Evolutionary conservation across 2,329 filamentous ascomycete species (phyloP), one percentile per base, ranked within the genome.

Genomic region (Lecanicillium sp.): DNA sequence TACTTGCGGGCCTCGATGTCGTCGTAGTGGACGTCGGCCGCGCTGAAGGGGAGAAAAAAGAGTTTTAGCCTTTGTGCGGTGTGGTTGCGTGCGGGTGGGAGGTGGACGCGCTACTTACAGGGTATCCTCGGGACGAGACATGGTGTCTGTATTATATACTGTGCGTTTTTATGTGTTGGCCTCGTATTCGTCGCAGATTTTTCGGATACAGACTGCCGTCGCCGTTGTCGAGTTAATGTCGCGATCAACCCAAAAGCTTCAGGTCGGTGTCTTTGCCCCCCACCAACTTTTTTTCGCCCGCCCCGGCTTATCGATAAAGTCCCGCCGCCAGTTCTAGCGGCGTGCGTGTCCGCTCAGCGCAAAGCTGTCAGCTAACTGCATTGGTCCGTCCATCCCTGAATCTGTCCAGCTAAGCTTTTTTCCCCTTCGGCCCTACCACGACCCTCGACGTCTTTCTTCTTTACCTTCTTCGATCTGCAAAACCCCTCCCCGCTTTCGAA

Each of bases 11-110:
- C 91, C 75, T 96, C 91, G 67, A 77, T 76, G 71, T 97, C 91
- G 74, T 96, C 86, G 78, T 98, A 98, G 75, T 95, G 94, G 63
- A 97, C 85, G 71, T 98, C 93, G 55, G 93, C 91, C 43, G 90
- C 88, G 64, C 89, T 94, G 65, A 45, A 48, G 30, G 62, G 51
- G 65, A 60, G 55, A 48, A 14, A 27, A 15, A 21, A 23, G 29
- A 36, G 29, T 47, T 41, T 48, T 48, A 40, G 36, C 27, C 1
- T 44, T 51, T 48, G 26, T 30, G 32, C 27, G 52, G 51, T 42
- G 53, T 54, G 43, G n/a, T 48, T 30, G 19, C 37, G 46, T 48
- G 47, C 58, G 52, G 51, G 48, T 55, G 55, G 52, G 52, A 43
- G 50, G 46, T 36, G 23, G 51, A 26, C 6, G 39, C 19, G 12